Percentiles rank a stretch among this genome's conserved stretches.
These are phyloP conservation scores for Colletotrichum sp. DNA, from an alignment of 2,329 filamentous ascomycete species.

Conservation along the genomic window DNA sequence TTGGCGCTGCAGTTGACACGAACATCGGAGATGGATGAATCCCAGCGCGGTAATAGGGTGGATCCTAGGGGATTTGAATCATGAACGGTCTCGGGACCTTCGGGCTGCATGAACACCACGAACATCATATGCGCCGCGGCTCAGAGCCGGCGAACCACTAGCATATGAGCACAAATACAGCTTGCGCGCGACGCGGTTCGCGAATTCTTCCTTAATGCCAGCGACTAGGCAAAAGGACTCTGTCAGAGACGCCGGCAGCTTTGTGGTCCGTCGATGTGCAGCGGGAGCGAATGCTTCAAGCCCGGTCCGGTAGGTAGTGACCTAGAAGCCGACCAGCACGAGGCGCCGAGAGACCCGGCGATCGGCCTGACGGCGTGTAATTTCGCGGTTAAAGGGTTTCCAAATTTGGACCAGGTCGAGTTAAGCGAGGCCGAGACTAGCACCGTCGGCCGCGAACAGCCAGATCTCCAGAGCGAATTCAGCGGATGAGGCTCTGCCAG, in stretches of 20 bases:
- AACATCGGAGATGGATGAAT: not conserved
- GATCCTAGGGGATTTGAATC: not conserved
- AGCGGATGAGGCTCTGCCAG: not conserved
- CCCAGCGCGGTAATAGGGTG: not conserved
- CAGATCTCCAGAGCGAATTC: not conserved
- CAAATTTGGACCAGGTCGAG: not conserved
- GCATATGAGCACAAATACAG: not conserved
- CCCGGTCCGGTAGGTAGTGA: not conserved
- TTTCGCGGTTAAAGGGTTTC: not conserved
- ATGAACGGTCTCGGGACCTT: slow-evolving; percentile 16
- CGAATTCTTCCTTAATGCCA: not conserved
- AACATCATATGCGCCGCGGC: not conserved
- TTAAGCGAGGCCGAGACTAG: not conserved
- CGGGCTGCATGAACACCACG: slow-evolving; percentile 9
- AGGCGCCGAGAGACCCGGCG: slow-evolving; percentile 4
- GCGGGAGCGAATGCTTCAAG: not conserved
- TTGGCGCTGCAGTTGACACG: not conserved
- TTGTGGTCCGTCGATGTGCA: not conserved
- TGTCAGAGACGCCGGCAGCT: not conserved
- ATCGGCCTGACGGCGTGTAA: slow-evolving; percentile 2
- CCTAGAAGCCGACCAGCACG: not conserved
- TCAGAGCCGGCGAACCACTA: not conserved
- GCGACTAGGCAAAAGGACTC: not conserved
- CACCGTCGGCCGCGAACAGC: not conserved
- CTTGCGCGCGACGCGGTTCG: not conserved